Percentiles rank a stretch among this genome's conserved stretches.
phyloP scores from a whole-genome alignment of 257 asterid species.

The Nicotiana tomentosiformis region DNA sequence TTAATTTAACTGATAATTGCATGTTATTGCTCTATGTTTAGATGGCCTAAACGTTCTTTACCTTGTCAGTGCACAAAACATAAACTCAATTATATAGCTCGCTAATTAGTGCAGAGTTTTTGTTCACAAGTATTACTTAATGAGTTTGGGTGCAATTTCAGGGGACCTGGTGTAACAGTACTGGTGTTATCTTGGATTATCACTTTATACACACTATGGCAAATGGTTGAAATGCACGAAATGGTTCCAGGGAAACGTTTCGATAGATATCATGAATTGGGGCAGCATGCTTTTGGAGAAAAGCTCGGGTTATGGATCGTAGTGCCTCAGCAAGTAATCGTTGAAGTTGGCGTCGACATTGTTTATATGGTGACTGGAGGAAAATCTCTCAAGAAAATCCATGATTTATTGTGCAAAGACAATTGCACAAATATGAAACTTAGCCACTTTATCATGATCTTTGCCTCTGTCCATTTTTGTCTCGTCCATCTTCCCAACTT shows the following conservation, averaged over 20 bases:
- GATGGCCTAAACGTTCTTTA: too few species aligned
- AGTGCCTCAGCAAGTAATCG: conserved; percentile 40
- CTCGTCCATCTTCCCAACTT: conserved; percentile 19
- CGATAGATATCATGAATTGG: conserved; percentile 52
- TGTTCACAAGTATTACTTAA: too few species aligned
- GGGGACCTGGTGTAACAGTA: conserved; percentile 40
- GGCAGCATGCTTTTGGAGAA: conserved; percentile 49
- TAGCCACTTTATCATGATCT: conserved; percentile 22
- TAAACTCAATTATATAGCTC: too few species aligned
- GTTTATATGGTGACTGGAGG: conserved; percentile 59
- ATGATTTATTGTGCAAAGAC: conserved; percentile 25
- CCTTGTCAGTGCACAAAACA: too few species aligned
- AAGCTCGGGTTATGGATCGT: conserved; percentile 52
- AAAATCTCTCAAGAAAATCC: conserved; percentile 29
- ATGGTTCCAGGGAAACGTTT: conserved; percentile 44
- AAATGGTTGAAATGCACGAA: conserved; percentile 56
- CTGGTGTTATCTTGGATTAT: conserved; percentile 38
- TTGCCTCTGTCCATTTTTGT: conserved; percentile 34
- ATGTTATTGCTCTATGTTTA: too few species aligned
- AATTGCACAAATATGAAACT: conserved; percentile 16
- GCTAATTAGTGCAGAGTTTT: too few species aligned
- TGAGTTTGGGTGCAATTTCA: conserved; percentile 1
- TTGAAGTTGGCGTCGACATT: conserved; percentile 33
- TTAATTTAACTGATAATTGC: too few species aligned
- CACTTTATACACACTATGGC: conserved; percentile 45